These are phyloP conservation scores for Medicago ruthenica DNA, from an alignment of 306 rosid genomes.

Conservation along the genomic window DNA sequence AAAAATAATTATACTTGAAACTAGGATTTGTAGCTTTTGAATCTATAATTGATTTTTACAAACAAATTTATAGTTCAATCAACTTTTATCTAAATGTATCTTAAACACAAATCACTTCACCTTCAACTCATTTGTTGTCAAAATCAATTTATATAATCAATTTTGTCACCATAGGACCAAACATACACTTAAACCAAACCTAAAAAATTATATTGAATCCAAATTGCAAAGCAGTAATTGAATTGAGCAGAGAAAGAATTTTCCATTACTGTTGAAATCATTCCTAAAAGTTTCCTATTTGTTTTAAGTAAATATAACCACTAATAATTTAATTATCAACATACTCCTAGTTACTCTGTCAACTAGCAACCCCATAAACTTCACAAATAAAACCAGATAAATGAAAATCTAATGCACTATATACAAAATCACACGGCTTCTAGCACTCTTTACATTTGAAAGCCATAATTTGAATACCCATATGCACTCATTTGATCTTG, in stretches of 20 bases:
- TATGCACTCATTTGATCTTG: slow-evolving; percentile 43
- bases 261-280: slow-evolving; percentile 39
- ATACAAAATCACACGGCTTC: slow-evolving; percentile 29
- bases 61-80: no score
- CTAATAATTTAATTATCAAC: slow-evolving; percentile 38
- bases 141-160: no score
- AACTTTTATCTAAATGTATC: no score
- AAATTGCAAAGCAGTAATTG: not conserved
- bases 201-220: no score
- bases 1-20: no score
- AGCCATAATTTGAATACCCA: slow-evolving; percentile 52
- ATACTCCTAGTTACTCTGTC: slow-evolving; percentile 35
- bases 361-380: slow-evolving; percentile 44
- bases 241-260: slow-evolving; percentile 44
- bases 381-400: slow-evolving; percentile 38
- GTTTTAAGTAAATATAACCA: slow-evolving; percentile 29
- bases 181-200: not conserved
- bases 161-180: no score
- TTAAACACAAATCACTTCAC: no score
- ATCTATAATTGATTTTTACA: no score
- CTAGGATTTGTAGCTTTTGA: no score
- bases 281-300: slow-evolving; percentile 38
- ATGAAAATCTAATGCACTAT: slow-evolving; percentile 32
- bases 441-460: slow-evolving; percentile 35
- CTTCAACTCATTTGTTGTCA: no score